phyloP scores from a whole-genome alignment of 805 yeast genomes.

The Candida mattraensis region DNA sequence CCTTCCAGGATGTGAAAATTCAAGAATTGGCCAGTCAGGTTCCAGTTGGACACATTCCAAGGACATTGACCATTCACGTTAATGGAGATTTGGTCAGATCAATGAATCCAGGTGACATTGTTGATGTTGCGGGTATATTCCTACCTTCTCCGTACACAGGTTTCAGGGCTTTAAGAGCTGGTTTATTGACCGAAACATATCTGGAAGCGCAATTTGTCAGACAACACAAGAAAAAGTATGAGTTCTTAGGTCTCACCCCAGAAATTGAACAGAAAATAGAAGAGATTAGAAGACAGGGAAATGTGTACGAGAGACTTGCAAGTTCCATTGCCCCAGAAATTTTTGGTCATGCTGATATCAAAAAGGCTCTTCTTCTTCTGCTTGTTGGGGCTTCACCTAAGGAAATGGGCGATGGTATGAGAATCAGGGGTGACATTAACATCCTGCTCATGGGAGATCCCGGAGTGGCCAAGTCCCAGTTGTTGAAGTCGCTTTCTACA shows the following conservation, averaged over 20 bases:
- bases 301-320: slow-evolving; percentile 77
- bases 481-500: slow-evolving; percentile 84
- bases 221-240: slow-evolving; percentile 89
- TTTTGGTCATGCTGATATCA: slow-evolving; percentile 90
- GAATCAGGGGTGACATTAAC: slow-evolving; percentile 95
- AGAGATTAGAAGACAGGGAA: slow-evolving; percentile 57
- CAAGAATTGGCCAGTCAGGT: slow-evolving; percentile 96
- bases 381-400: slow-evolving; percentile 96
- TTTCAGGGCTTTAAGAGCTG: slow-evolving; percentile 87
- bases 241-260: slow-evolving; percentile 55
- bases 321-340: slow-evolving; percentile 96
- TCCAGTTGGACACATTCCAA: slow-evolving; percentile 97
- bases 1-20: slow-evolving; percentile 92
- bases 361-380: slow-evolving; percentile 80
- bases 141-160: slow-evolving; percentile 97
- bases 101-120: slow-evolving; percentile 91
- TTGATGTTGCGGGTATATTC: slow-evolving; percentile 88
- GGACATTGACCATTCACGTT: slow-evolving; percentile 81
- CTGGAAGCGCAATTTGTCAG: slow-evolving; percentile 81
- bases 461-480: slow-evolving; percentile 98
- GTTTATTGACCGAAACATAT: slow-evolving; percentile 90
- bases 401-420: slow-evolving; percentile 93
- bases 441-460: slow-evolving; percentile 98
- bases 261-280: slow-evolving; percentile 57
- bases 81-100: slow-evolving; percentile 88